Base-by-base conservation (phyloP, 2,329 filamentous ascomycete genomes). In the Periglandula ipomoeae region DNA sequence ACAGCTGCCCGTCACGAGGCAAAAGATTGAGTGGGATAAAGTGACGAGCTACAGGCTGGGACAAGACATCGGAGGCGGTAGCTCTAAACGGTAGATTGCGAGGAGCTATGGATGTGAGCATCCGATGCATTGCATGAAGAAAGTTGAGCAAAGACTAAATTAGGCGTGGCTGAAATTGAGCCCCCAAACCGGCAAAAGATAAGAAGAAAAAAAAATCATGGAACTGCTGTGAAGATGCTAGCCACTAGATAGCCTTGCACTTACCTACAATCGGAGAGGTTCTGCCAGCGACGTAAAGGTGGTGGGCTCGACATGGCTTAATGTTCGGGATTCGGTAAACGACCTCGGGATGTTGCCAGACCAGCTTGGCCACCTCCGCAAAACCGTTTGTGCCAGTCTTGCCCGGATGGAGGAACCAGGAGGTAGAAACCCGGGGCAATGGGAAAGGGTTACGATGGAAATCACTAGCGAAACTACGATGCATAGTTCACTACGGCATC, bases 11-110 rank as follows among this genome's bases (percentile, higher is more conserved):
- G 89, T 98, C 52, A 98, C 93, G 53, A 83, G 93, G 63, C 93
- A 98, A 74, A 96, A 96, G 78, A 91, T 98, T 58, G 93, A 98
- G 70, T 98, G 93, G 93, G 91, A 98, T 68, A 96, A 95, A 75
- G 88, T 98, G 56, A 85, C 88, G 41, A 89, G 89, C 58, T 98
- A 98, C 72, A 78, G 89, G 52, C 73, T 95, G 57, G 86, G 87
- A 23, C 85, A 89, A 67, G 85, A 88, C 62, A 87, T 89, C 65
- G 82, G 84, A 17, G 84, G 84, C 44, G 82, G 82, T 47, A 81
- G 80, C 58, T 71, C 72, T 43, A 73, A 72, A 62, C 69, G 73
- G 65, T 80, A 70, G 61, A 50, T 10, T 9, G n/a, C 3, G 24
- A 40, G 15, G 11, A 32, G 39, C 44, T 23, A n/a, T 19, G 44